These are phyloP conservation scores for Fusarium setosum DNA, from an alignment of 2,329 filamentous ascomycete species.

Conservation along the genomic window DNA sequence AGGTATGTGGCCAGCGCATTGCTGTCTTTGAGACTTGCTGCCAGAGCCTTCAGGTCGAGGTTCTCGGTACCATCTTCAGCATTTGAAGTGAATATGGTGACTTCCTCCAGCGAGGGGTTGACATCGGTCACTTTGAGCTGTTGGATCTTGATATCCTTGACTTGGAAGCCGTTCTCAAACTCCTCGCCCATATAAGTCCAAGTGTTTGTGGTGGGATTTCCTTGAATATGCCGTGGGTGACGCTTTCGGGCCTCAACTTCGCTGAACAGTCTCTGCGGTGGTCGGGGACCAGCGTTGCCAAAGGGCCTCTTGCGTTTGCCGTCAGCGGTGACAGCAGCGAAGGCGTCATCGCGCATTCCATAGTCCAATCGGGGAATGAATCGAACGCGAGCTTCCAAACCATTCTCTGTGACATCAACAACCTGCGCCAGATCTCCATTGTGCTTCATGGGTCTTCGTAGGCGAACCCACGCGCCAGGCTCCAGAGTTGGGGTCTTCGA, in stretches of 20 bases:
- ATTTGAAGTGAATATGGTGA: conserved; percentile 91
- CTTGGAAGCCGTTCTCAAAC: conserved; percentile 91
- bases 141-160: conserved; percentile 94
- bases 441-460: conserved; percentile 84
- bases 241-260: conserved; percentile 93
- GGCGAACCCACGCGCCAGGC: conserved; percentile 91
- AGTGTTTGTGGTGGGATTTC: conserved; percentile 80
- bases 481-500: conserved; percentile 87
- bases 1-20: conserved; percentile 86
- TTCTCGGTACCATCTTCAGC: conserved; percentile 94
- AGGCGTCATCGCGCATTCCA: conserved; percentile 81
- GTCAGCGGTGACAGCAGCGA: conserved; percentile 60
- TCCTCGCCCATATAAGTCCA: conserved; percentile 91
- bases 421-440: conserved; percentile 91
- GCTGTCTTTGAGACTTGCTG: conserved; percentile 88
- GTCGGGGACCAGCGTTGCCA: conserved; percentile 71
- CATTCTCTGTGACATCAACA: conserved; percentile 91
- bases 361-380: conserved; percentile 95
- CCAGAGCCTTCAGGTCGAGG: conserved; percentile 89
- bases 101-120: conserved; percentile 92
- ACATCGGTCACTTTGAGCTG: conserved; percentile 88
- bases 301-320: conserved; percentile 83
- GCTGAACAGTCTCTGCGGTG: conserved; percentile 91
- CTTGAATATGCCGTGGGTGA: conserved; percentile 71
- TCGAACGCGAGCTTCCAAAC: conserved; percentile 85